Evolutionary conservation across 352 stramenopile genomes (phyloP), one percentile per base, ranked within the genome.

Genomic region (Pythium periplocum): DNA sequence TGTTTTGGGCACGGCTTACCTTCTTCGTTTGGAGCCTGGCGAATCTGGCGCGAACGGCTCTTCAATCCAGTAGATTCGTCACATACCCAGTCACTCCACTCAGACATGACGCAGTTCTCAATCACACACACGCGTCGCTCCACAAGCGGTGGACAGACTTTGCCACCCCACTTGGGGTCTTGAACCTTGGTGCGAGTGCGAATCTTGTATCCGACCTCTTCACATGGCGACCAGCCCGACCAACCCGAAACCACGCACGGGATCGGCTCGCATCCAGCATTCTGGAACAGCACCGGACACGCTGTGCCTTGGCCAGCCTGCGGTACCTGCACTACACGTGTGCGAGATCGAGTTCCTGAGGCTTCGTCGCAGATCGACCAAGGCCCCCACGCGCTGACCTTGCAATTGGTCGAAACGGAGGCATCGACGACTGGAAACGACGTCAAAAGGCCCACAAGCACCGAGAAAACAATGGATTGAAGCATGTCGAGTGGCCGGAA

Each of bases 81-180:
- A 31, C 62, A 69, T 0, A 31, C 26, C 42, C 43, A 59, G n/a
- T 55, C 61, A 56, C 41, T 43, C 50, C 38, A 55, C 4, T 30
- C 35, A 64, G 7, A 4, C 11, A 59, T 32, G 0, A 40, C 41
- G 41, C 57, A 64, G 34, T 59, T 53, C 40, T 26, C 17, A 26
- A 26, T 26, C 17, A 33, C 17, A 7, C 17, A 36, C 37, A 52
- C 45, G 39, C 33, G 6, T 50, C 38, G 8, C 30, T 44, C 4
- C 26, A 9, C 7, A 38, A 37, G 31, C 26, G 17, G 3, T 40
- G 36, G 17, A 42, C 48, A 53, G 2, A 11, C 17, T 26, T 45
- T 26, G 36, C 48, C 48, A 37, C 48, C 48, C 26, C 37, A 53
- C 26, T 53, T 44, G 3, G n/a, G 17, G 6, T 44, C 36, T 3